Conservation (phyloP, 129 eudicot species). For the Arctium minus region DNA sequence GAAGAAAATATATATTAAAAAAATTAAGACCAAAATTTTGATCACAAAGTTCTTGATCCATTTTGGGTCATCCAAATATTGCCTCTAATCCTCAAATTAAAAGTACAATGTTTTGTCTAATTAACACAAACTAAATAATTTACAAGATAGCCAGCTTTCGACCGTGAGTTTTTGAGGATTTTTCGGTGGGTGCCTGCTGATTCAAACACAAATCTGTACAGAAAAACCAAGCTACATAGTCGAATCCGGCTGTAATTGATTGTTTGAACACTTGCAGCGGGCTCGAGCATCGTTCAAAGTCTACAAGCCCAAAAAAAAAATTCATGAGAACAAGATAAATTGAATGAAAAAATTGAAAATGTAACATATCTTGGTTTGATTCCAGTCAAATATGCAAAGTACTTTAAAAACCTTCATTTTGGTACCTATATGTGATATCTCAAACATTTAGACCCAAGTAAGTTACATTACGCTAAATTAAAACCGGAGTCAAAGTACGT, state of each 20-base stretch:
- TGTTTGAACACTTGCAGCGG: conserved; percentile 58
- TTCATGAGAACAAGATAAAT: conserved; percentile 1
- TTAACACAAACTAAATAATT: conserved; percentile 19
- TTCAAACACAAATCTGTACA: conserved; percentile 4
- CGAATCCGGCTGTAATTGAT: conserved; percentile 27
- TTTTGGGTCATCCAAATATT: conserved; percentile 19
- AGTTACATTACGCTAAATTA: too few species aligned
- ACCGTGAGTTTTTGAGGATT: conserved; percentile 6
- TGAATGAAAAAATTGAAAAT: background rate
- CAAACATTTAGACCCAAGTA: background rate
- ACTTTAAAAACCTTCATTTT: background rate
- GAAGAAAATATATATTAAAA: background rate
- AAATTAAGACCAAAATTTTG: background rate
- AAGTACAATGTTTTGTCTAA: conserved; percentile 16
- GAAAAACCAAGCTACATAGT: conserved; percentile 13
- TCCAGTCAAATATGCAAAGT: background rate
- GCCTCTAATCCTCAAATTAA: conserved; percentile 16
- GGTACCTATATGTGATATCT: background rate
- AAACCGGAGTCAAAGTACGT: too few species aligned
- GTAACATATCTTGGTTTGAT: background rate
- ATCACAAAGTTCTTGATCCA: conserved; percentile 28
- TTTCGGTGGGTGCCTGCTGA: conserved; percentile 12
- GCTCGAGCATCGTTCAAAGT: conserved; percentile 53
- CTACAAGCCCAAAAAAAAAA: conserved; percentile 29
- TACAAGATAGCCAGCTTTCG: conserved; percentile 16